phyloP scores from a whole-genome alignment of 129 eudicot species.

The Calendula officinalis region DNA sequence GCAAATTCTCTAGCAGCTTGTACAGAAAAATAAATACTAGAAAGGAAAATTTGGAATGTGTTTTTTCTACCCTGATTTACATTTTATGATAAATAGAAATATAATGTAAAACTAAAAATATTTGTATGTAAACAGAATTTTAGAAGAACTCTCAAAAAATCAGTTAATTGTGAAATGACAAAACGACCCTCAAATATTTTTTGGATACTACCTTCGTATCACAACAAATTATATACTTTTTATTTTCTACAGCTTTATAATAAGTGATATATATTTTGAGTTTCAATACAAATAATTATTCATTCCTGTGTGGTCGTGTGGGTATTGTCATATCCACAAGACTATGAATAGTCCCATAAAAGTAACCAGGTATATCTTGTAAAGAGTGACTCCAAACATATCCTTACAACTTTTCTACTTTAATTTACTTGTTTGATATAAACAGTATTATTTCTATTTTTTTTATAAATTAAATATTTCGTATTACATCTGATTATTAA shows the following conservation, averaged over 20 bases:
- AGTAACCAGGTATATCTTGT: conserved; percentile 11
- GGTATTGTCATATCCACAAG: conserved; percentile 24
- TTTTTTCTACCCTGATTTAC: not conserved
- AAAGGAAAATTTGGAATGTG: conserved; percentile 22
- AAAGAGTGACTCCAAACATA: conserved; percentile 28
- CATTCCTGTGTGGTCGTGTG: not conserved
- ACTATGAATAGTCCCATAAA: conserved; percentile 23
- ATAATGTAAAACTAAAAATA: no score
- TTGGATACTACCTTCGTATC: no score
- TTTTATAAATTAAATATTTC: no score
- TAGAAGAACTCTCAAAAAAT: no score
- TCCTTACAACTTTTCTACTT: conserved; percentile 9
- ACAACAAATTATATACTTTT: no score
- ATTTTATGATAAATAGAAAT: not conserved
- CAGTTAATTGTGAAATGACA: no score
- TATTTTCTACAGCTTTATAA: no score
- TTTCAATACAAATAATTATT: no score
- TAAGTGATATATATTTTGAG: no score
- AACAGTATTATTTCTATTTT: not conserved
- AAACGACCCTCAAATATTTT: no score
- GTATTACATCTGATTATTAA: no score
- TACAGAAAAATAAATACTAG: conserved; percentile 26
- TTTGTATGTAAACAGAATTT: no score
- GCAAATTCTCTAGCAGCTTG: conserved; percentile 25
- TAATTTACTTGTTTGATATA: not conserved